Evolutionary conservation across 2,329 filamentous ascomycete species (phyloP), one percentile per base, ranked within the genome.

Genomic region (Fusarium newnesense): DNA sequence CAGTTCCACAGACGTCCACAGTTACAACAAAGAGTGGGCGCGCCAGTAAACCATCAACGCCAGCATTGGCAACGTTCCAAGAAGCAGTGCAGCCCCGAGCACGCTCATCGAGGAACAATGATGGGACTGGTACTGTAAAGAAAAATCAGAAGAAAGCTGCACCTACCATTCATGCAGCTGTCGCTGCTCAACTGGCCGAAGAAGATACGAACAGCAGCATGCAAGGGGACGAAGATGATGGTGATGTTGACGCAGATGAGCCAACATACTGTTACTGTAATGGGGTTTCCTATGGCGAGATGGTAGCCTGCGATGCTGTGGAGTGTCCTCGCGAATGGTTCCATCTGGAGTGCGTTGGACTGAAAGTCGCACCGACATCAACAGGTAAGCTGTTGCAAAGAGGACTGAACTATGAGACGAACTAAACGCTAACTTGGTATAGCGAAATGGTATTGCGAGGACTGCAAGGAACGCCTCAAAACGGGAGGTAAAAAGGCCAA

Each of bases 361-460:
- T 96, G 76, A 93, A 92, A 76, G 92, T 92, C 67, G 92, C 93
- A 59, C 94, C 94, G n/a, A 91, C 89, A 65, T 90, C 90, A 72
- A 94, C 92, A 81, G 89, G 92, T 94, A 83, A 86, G 91, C 89
- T 68, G 26, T 39, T 52, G 42, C 34, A 47, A 46, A 40, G 21
- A 44, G 34, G n/a, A 44, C 21, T 16, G n/a, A 43, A 50, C 13
- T 43, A 21, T 32, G 21, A n/a, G 49, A 46, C 39, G 42, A 34
- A 37, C 47, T 52, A 24, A 58, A 53, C 58, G 70, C 81, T 81
- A 79, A 84, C 77, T 12, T 44, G n/a, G 53, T 62, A 30, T 77
- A 94, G 92, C 91, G 59, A 94, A 94, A 89, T 95, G 93, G 93
- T 95, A 93, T 78, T 95, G 93, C 80, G 91, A 93, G 70, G 92